Conservation (phyloP, 192 early-diverging fungal species). For the Oehlia diaphana region DNA sequence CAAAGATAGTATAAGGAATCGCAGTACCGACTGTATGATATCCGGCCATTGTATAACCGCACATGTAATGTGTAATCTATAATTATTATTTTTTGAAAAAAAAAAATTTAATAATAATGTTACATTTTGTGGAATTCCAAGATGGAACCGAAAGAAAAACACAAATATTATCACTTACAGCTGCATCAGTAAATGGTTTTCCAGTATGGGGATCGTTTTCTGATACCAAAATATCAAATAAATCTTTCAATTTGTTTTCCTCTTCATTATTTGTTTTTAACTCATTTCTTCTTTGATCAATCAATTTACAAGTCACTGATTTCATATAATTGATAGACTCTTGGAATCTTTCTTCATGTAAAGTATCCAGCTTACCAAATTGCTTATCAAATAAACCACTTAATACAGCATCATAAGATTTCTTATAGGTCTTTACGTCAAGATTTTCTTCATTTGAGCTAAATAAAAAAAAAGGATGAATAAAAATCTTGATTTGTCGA, state of each 20-base stretch:
- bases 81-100: too few relatives aligned
- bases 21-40: conserved; percentile 6
- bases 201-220: conserved; percentile 18
- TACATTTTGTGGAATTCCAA: too few relatives aligned
- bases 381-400: conserved; percentile 10
- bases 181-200: conserved; percentile 4
- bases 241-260: background rate
- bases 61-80: background rate
- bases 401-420: background rate
- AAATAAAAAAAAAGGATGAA: background rate
- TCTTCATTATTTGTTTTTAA: background rate
- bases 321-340: background rate
- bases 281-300: background rate
- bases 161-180: background rate
- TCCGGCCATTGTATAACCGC: background rate
- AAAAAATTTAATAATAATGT: too few relatives aligned
- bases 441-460: background rate
- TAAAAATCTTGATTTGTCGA: too few relatives aligned
- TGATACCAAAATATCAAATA: conserved; percentile 1
- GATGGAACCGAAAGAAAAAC: too few relatives aligned
- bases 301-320: background rate
- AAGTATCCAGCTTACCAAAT: conserved; percentile 1
- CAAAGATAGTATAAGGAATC: conserved; percentile 6
- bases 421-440: background rate
- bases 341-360: background rate